A percentile compares a stretch with the other conserved stretches of the same genome.
These are phyloP conservation scores for Beauveria australis DNA, from an alignment of 2,329 filamentous ascomycete species.

Conservation along the genomic window DNA sequence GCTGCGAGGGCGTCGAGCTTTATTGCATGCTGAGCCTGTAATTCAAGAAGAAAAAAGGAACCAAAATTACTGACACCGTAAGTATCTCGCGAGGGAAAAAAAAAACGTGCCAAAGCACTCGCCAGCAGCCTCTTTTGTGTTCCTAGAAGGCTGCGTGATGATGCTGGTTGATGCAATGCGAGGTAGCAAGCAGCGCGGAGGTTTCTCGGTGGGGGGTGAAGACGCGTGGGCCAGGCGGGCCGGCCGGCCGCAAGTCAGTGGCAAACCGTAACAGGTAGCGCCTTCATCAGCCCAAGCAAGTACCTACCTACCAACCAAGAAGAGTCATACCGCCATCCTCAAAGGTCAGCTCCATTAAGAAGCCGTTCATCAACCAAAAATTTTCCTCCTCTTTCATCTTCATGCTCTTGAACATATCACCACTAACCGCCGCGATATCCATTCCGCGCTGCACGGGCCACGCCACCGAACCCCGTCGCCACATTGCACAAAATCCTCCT, in stretches of 20 bases:
- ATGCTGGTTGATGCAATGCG: not conserved
- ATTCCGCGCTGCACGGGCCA: not conserved
- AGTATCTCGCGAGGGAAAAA: not conserved
- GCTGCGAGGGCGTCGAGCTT: not conserved
- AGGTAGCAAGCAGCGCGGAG: not conserved
- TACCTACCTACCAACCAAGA: not conserved
- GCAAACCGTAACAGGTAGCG: not conserved
- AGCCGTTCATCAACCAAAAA: not conserved
- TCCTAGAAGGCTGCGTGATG: not conserved
- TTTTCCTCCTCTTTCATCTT: not conserved
- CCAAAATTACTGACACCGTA: not conserved
- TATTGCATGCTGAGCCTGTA: not conserved
- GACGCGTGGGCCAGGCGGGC: no score
- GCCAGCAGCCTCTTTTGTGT: not conserved
- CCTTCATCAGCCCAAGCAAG: not conserved
- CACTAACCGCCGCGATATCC: not conserved
- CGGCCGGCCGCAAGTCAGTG: not conserved
- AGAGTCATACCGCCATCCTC: constrained; percentile 4
- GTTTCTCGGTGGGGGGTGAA: not conserved
- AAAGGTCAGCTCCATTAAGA: not conserved
- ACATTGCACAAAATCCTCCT: not conserved
- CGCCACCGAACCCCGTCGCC: not conserved
- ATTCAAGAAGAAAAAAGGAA: not conserved
- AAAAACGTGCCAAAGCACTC: not conserved
- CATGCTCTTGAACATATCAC: not conserved